Evolutionary conservation across 2,329 filamentous ascomycete genomes (phyloP).

Genomic region (Neophaeococcomyces mojaviensis): DNA sequence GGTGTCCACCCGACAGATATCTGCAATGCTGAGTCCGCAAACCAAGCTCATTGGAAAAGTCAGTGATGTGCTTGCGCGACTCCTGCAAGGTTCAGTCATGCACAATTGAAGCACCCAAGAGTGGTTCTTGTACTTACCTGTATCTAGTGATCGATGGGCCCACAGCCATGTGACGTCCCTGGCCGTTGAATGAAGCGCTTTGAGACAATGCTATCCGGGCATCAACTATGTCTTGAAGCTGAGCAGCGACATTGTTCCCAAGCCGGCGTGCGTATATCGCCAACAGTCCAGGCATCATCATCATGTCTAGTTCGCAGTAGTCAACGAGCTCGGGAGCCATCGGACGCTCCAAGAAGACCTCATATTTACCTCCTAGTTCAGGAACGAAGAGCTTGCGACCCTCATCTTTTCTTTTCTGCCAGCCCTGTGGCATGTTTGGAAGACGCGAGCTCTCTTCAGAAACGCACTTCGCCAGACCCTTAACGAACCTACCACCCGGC

Average conservation of each 20-base stretch:
- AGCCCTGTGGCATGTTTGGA: conserved; percentile 21
- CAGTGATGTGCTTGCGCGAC: too few species aligned
- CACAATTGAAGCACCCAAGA: too few species aligned
- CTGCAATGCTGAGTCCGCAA: too few species aligned
- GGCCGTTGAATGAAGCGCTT: conserved; percentile 19
- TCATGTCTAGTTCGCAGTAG: conserved; percentile 45
- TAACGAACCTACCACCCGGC: conserved; percentile 21
- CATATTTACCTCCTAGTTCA: conserved; percentile 37
- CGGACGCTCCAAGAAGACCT: conserved; percentile 43
- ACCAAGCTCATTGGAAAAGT: too few species aligned
- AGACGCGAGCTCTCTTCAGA: conserved; percentile 21
- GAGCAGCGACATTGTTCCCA: conserved; percentile 13
- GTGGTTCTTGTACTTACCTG: too few species aligned
- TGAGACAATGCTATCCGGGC: conserved; percentile 28
- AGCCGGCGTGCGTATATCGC: conserved; percentile 25
- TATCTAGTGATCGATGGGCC: conserved; percentile 22
- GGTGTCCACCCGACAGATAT: too few species aligned
- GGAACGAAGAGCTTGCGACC: conserved; percentile 36
- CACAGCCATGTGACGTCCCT: conserved; percentile 26
- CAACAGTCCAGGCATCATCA: conserved; percentile 33
- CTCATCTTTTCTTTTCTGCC: conserved; percentile 31
- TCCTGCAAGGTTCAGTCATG: too few species aligned
- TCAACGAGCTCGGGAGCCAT: conserved; percentile 30
- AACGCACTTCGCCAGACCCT: conserved; percentile 36
- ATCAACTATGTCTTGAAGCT: conserved; percentile 24